phyloP scores from a whole-genome alignment of 495 filamentous ascomycete genomes.

The Chaetomium cochliodes region DNA sequence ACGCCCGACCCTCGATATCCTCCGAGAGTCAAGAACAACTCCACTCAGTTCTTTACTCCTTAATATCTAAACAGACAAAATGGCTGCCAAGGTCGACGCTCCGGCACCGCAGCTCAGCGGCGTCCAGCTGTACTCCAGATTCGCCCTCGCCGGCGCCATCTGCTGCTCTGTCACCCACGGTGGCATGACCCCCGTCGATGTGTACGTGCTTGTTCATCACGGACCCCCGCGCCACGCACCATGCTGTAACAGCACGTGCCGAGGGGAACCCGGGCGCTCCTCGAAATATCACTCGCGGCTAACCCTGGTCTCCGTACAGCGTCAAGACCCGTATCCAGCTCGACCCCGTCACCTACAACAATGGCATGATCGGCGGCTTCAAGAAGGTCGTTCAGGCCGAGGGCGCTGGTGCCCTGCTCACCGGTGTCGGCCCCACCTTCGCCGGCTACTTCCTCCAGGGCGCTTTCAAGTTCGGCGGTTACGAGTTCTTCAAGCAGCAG shows the following conservation, averaged over 20 bases:
- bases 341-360: conserved; percentile 87
- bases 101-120: conserved; percentile 45
- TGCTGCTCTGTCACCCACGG: conserved; percentile 96
- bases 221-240: conserved; percentile 1
- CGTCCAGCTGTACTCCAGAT: conserved; percentile 68
- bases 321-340: conserved; percentile 96
- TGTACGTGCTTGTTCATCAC: conserved; percentile 63
- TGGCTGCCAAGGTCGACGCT: conserved; percentile 43
- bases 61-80: conserved; percentile 21
- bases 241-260: conserved; percentile 11
- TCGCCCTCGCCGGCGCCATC: conserved; percentile 89
- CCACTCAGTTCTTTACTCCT: conserved; percentile 32
- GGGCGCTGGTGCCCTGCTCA: conserved; percentile 84
- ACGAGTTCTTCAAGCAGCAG: conserved; percentile 95
- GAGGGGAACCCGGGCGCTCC: not conserved
- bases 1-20: conserved; percentile 28
- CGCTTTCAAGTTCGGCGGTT: conserved; percentile 92
- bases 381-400: conserved; percentile 77
- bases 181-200: conserved; percentile 88
- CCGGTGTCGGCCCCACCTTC: conserved; percentile 81
- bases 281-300: conserved; percentile 13
- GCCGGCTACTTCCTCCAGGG: conserved; percentile 95
- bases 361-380: conserved; percentile 83
- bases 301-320: conserved; percentile 48
- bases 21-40: conserved; percentile 31